phyloP scores from a whole-genome alignment of 768 basidiomycete species.

The Rhizopogon vulgaris region DNA sequence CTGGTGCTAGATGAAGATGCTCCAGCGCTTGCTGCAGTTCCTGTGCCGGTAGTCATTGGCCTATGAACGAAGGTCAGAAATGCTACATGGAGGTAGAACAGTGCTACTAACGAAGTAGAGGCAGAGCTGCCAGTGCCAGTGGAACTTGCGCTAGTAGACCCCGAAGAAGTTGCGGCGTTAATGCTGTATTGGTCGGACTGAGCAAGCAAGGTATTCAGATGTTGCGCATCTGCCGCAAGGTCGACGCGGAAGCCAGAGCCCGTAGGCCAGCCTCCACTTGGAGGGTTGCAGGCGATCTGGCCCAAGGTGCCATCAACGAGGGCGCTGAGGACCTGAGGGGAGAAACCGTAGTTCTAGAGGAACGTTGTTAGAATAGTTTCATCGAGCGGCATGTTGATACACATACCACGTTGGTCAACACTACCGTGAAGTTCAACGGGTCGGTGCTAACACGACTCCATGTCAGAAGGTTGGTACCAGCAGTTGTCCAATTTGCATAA shows the following conservation, averaged over 20 bases:
- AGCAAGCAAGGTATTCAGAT: constrained; percentile 53
- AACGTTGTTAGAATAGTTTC: not conserved
- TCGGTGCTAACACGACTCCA: constrained; percentile 72
- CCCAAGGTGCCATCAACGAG: constrained; percentile 45
- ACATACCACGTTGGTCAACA: constrained; percentile 60
- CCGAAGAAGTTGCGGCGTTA: constrained; percentile 15
- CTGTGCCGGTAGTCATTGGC: not conserved
- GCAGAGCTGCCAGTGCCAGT: constrained; percentile 3
- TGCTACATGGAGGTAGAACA: not conserved
- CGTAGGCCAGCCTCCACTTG: constrained; percentile 60
- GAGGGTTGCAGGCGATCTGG: constrained; percentile 40
- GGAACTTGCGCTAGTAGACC: constrained; percentile 12
- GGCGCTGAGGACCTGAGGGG: constrained; percentile 45
- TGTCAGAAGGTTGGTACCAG: constrained; percentile 43
- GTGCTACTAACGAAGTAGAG: constrained; percentile 12
- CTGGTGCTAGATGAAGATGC: constrained; percentile 20
- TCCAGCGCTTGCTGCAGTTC: constrained; percentile 22
- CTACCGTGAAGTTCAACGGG: constrained; percentile 55
- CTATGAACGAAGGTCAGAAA: constrained; percentile 7
- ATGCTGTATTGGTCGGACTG: constrained; percentile 65
- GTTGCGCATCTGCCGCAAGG: constrained; percentile 44
- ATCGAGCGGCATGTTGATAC: not conserved
- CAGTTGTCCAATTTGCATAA: constrained; percentile 49
- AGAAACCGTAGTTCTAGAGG: constrained; percentile 23
- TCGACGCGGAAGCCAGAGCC: constrained; percentile 67